Percentiles rank a stretch among this genome's conserved stretches.
phyloP scores from a whole-genome alignment of 768 basidiomycete species.

The Boletus subparvulus region DNA sequence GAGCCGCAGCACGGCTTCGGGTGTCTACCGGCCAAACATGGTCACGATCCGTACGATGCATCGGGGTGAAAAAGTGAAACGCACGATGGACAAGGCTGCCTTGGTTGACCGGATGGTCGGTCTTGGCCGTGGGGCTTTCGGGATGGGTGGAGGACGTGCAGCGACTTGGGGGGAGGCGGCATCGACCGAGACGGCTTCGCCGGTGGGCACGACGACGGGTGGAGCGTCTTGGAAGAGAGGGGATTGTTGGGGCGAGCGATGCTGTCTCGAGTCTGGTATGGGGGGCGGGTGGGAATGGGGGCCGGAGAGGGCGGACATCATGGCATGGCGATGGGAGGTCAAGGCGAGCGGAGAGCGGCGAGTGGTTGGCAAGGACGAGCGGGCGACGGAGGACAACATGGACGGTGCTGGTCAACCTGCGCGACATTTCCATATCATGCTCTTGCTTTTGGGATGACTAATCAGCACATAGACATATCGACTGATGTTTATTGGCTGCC shows the following conservation, averaged over 20 bases:
- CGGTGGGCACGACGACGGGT: constrained; percentile 50
- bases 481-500: constrained; percentile 4
- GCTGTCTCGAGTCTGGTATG: constrained; percentile 19
- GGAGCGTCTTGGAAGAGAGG: constrained; percentile 44
- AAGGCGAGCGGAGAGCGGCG: background rate
- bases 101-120: constrained; percentile 70
- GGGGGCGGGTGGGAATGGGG: constrained; percentile 26
- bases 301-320: constrained; percentile 62
- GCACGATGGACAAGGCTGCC: constrained; percentile 76
- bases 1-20: constrained; percentile 71
- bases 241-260: constrained; percentile 1
- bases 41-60: background rate
- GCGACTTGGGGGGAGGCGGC: constrained; percentile 70
- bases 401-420: background rate
- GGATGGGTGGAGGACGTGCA: constrained; percentile 68
- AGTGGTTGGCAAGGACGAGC: constrained; percentile 2
- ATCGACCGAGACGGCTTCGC: constrained; percentile 50
- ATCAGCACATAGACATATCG: constrained; percentile 10
- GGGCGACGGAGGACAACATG: constrained; percentile 26
- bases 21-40: constrained; percentile 52
- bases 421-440: background rate
- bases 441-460: constrained; percentile 14
- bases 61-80: background rate
- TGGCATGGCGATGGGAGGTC: constrained; percentile 47
- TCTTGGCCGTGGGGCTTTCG: constrained; percentile 60